Evolutionary conservation across 1,139 yeast genomes (phyloP), one percentile per base, ranked within the genome.

Genomic region (Diutina rugosa): DNA sequence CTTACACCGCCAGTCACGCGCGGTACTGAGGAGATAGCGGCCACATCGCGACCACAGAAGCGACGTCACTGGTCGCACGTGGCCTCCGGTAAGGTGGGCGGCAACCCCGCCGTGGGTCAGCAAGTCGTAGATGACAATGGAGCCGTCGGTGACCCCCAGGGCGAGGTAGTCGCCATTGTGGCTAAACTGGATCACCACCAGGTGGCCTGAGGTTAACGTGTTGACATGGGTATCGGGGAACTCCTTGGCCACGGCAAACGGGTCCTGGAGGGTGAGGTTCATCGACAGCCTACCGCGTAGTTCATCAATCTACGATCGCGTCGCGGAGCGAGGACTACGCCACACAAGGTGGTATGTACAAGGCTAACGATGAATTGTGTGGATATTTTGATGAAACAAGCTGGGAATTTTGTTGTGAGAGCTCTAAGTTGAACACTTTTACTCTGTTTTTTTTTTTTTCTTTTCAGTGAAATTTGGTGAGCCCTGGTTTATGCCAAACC

Each of bases 241-340:
- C 66, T 91, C 99, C 65, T 90, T 91, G 14, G 96, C 86, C 46
- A 91, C 90, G 6, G 95, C 84, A 68, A 90, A 90, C 2, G 98
- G 98, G 69, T 91, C 98, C 62, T 89, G 82, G 28, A 91, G 76
- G n/a, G 95, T 79, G 56, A 90, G 76, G 69, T 91, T 91, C 96
- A 88, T 87, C 49, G 41, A 12, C 10, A 2, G 35, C 9, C 9
- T 9, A 10, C 3, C 26, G 26, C 26, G 26, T 21, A 21, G 26
- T 21, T 21, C 26, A 21, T 21, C 26, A 21, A 3, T 21, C 4
- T 10, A 32, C 38, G 41, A 35, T 8, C 41, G 41, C 41, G n/a
- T 32, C 41, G 41, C 41, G 41, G 10, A 10, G 41, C 14, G 35
- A 8, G 35, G 35, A 21, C 26, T 3, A 21, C 26, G 4, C 26